phyloP scores from a whole-genome alignment of 2,329 filamentous ascomycete genomes.

The Curvularia sp. region DNA sequence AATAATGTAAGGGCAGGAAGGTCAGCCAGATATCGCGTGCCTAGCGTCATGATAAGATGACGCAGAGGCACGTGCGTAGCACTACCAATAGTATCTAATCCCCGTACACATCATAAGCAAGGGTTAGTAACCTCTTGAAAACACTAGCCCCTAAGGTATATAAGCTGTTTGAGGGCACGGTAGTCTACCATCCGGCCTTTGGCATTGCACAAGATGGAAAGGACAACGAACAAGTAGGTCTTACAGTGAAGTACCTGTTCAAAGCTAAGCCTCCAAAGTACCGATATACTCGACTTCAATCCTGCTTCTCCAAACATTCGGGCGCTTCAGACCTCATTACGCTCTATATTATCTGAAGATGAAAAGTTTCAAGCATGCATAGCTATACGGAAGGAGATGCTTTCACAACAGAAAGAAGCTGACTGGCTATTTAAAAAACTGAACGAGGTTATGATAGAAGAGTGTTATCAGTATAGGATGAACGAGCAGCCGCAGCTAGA shows the following conservation, averaged over 20 bases:
- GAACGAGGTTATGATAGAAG: conserved; percentile 6
- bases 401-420: conserved; percentile 4
- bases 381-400: conserved; percentile 2
- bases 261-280: conserved; percentile 5
- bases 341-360: conserved; percentile 3
- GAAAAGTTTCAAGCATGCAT: conserved; percentile 5
- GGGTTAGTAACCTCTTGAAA: conserved; percentile 1
- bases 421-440: conserved; percentile 5
- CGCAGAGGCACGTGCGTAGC: conserved; percentile 7
- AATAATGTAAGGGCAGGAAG: not conserved
- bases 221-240: conserved; percentile 6
- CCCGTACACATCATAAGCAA: not conserved
- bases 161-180: not conserved
- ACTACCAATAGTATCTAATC: not conserved
- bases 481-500: conserved; percentile 6
- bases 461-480: conserved; percentile 6
- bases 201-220: conserved; percentile 6
- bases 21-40: conserved; percentile 3
- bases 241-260: conserved; percentile 1
- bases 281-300: conserved; percentile 4
- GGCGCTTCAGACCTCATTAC: conserved; percentile 1
- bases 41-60: conserved; percentile 3
- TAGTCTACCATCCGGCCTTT: not conserved
- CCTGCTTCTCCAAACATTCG: conserved; percentile 1
- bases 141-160: conserved; percentile 4